phyloP scores from a whole-genome alignment of 257 asterid species.

The Nicotiana tabacum region DNA sequence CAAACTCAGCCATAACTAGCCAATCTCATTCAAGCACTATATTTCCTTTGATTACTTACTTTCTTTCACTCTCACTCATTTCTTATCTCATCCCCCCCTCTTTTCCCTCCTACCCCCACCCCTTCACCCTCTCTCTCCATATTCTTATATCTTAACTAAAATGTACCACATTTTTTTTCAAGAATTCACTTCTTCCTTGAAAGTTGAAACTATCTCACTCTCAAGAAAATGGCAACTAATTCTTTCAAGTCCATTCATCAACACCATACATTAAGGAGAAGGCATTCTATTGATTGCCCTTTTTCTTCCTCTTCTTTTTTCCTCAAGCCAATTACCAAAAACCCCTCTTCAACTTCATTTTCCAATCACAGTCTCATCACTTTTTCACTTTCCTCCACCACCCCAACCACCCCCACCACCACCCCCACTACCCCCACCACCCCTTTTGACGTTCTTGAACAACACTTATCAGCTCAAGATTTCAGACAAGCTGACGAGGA shows the following conservation, averaged over 20 bases:
- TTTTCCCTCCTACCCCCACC: neutral
- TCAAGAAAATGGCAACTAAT: constrained; percentile 58
- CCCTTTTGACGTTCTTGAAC: constrained; percentile 51
- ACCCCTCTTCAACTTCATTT: constrained; percentile 12
- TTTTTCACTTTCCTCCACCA: constrained; percentile 26
- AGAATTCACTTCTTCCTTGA: neutral
- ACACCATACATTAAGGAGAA: constrained; percentile 31
- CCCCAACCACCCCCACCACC: constrained; percentile 24
- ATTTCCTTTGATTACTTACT: constrained; percentile 32
- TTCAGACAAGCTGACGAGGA: constrained; percentile 89
- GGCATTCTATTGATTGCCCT: constrained; percentile 50
- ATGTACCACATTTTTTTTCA: neutral
- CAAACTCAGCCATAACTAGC: constrained; percentile 22
- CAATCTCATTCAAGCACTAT: constrained; percentile 51
- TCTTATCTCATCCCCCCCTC: constrained; percentile 43
- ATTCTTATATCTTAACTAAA: neutral
- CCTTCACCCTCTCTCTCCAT: neutral
- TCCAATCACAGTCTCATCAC: neutral
- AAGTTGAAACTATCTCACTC: neutral
- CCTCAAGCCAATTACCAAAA: constrained; percentile 27
- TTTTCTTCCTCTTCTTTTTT: constrained; percentile 26
- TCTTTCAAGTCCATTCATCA: constrained; percentile 42
- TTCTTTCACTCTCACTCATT: constrained; percentile 46
- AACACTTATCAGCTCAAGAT: constrained; percentile 39
- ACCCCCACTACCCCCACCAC: constrained; percentile 24